These are phyloP conservation scores for Penicillium manginii DNA, from an alignment of 495 filamentous ascomycete species.

Conservation along the genomic window DNA sequence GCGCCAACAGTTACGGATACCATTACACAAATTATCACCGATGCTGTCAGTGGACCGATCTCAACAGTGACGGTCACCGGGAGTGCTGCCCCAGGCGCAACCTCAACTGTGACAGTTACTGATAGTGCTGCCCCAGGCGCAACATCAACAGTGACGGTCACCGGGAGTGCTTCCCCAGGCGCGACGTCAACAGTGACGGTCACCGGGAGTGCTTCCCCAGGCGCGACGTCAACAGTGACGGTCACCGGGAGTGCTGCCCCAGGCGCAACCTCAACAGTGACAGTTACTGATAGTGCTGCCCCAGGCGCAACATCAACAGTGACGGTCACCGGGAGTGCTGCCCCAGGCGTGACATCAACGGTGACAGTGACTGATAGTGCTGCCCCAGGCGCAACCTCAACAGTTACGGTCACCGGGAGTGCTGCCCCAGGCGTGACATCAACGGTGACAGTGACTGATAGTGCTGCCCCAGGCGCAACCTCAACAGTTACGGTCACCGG, in stretches of 20 bases:
- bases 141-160: not conserved
- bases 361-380: not conserved
- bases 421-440: not conserved
- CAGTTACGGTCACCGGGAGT: not conserved
- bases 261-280: not conserved
- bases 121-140: not conserved
- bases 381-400: not conserved
- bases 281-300: not conserved
- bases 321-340: not conserved
- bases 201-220: not conserved
- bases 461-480: not conserved
- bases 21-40: conserved; percentile 1
- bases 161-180: no score
- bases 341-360: not conserved
- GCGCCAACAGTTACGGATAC: conserved; percentile 6
- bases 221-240: not conserved
- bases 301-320: not conserved
- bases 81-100: not conserved
- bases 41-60: not conserved
- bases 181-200: not conserved
- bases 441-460: conserved; percentile 1
- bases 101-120: not conserved
- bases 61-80: conserved; percentile 3
- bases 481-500: conserved; percentile 2
- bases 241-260: not conserved